Evolutionary conservation across 805 yeast species (phyloP).

Genomic region (Candida broadrunensis): DNA sequence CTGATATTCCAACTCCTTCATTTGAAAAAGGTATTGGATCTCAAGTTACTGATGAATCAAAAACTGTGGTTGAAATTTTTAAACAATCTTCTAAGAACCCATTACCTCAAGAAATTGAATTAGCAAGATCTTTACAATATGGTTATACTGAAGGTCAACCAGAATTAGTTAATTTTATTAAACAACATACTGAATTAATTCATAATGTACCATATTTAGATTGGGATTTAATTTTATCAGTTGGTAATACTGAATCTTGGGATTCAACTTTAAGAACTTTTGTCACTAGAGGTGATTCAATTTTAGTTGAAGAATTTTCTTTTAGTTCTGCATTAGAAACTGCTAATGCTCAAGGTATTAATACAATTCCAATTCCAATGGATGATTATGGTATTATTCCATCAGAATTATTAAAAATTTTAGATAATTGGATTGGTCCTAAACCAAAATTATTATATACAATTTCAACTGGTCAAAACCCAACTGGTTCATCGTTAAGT

Average conservation of each 20-base stretch:
- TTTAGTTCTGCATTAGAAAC: constrained; percentile 86
- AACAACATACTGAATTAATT: constrained; percentile 63
- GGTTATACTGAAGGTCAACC: constrained; percentile 83
- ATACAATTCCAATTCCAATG: constrained; percentile 69
- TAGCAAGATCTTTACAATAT: constrained; percentile 87
- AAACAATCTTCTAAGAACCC: constrained; percentile 16
- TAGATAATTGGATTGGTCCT: constrained; percentile 69
- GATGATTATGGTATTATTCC: constrained; percentile 81
- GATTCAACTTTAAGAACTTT: constrained; percentile 80
- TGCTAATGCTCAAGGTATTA: constrained; percentile 68
- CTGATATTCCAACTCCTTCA: constrained; percentile 76
- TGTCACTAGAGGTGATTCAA: constrained; percentile 73
- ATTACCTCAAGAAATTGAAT: constrained; percentile 54
- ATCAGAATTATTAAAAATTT: constrained; percentile 55
- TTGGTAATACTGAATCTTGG: constrained; percentile 91
- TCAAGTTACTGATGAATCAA: constrained; percentile 43
- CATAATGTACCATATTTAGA: constrained; percentile 48
- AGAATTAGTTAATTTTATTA: constrained; percentile 63
- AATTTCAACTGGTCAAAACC: constrained; percentile 96
- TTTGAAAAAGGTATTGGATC: constrained; percentile 76
- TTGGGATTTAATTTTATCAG: constrained; percentile 70
- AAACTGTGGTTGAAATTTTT: constrained; percentile 40
- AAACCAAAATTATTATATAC: constrained; percentile 87
- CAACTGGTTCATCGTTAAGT: constrained; percentile 86
- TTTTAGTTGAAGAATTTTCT: constrained; percentile 77